Percentiles rank a stretch among this genome's conserved stretches.
Evolutionary conservation across 345 rosid species (phyloP).

Genomic region (Erodium maritimum): DNA sequence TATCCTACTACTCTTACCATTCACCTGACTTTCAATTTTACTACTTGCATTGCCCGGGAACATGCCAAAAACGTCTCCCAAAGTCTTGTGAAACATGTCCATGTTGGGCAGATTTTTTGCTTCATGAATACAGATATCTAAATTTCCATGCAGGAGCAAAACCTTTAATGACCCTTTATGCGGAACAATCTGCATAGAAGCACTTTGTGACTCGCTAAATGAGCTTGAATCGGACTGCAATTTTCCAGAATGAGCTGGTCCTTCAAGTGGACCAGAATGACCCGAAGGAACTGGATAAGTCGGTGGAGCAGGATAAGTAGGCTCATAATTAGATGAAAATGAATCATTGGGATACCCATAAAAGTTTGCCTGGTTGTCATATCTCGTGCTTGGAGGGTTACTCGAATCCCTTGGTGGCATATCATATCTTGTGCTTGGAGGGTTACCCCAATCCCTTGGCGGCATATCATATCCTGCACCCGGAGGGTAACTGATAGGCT

Average conservation of each 20-base stretch:
- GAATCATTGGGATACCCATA: conserved; percentile 60
- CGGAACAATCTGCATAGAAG: conserved; percentile 48
- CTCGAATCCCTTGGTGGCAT: conserved; percentile 16
- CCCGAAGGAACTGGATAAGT: not conserved
- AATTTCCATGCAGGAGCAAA: conserved; percentile 77
- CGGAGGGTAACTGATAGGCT: conserved; percentile 16
- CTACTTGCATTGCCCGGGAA: conserved; percentile 28
- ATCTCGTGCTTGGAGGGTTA: conserved; percentile 23
- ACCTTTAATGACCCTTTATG: conserved; percentile 62
- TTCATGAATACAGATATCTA: conserved; percentile 60
- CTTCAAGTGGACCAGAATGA: conserved; percentile 28
- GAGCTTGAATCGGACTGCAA: conserved; percentile 19
- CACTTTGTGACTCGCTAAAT: conserved; percentile 27
- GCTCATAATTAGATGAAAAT: conserved; percentile 35
- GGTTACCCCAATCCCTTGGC: conserved; percentile 15
- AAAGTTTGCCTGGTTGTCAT: conserved; percentile 22
- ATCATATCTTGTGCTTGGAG: conserved; percentile 20
- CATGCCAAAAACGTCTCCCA: conserved; percentile 56
- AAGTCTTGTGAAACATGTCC: conserved; percentile 78
- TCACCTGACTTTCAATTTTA: conserved; percentile 44
- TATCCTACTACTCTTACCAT: conserved; percentile 39
- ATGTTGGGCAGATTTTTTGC: conserved; percentile 85
- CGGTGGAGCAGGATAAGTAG: conserved; percentile 13
- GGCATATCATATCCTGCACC: conserved; percentile 23
- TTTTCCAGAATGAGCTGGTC: conserved; percentile 16